Evolutionary conservation across 176 grass and related monocot genomes (phyloP).

Genomic region (Ensete ventricosum): DNA sequence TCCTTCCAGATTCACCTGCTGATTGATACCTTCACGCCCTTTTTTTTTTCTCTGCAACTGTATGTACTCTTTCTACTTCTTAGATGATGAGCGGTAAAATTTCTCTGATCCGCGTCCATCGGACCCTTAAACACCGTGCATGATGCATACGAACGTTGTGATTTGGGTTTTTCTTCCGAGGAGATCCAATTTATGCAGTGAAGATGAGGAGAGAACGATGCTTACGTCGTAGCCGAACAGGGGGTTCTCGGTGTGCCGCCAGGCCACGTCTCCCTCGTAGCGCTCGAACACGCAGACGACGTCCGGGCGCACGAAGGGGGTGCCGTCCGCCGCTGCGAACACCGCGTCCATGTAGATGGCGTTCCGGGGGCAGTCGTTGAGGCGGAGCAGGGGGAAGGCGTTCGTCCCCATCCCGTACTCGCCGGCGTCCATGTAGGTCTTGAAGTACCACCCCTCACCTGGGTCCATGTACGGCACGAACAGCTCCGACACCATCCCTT

Average conservation of each 20-base stretch:
- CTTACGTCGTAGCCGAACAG: slow-evolving; percentile 27
- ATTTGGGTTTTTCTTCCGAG: no score
- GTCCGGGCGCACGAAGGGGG: slow-evolving; percentile 54
- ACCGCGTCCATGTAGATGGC: slow-evolving; percentile 64
- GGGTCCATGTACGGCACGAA: slow-evolving; percentile 99
- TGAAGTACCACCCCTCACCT: slow-evolving; percentile 86
- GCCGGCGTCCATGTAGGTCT: slow-evolving; percentile 95
- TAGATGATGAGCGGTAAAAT: no score
- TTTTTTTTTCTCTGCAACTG: no score
- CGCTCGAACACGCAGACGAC: slow-evolving; percentile 89
- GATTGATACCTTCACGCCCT: no score
- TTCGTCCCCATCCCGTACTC: slow-evolving; percentile 84
- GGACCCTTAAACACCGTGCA: no score
- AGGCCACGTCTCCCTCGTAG: slow-evolving; percentile 68
- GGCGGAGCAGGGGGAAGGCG: slow-evolving; percentile 75
- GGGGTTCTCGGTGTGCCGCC: slow-evolving; percentile 84
- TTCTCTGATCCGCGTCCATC: no score
- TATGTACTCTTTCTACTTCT: no score
- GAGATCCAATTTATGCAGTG: no score
- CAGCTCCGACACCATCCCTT: slow-evolving; percentile 73
- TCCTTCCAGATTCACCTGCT: no score
- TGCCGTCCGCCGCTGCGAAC: slow-evolving; percentile 60
- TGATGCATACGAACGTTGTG: no score
- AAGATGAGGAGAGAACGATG: no score
- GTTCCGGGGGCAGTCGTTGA: slow-evolving; percentile 88